Evolutionary conservation across 371 early-diverging fungal genomes (phyloP), one percentile per base, ranked within the genome.

Genomic region (Sporodiniella umbellata): DNA sequence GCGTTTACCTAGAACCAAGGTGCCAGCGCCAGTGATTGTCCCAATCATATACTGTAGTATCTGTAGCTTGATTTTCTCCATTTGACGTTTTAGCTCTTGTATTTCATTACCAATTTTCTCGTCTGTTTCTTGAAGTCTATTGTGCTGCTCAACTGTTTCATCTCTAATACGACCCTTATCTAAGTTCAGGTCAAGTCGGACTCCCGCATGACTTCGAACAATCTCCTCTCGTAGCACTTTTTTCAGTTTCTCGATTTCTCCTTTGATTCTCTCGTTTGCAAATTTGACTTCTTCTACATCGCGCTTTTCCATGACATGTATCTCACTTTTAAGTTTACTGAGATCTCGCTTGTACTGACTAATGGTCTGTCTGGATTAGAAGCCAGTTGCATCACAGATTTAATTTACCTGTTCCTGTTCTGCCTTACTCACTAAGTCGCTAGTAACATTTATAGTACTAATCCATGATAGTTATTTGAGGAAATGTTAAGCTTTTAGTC

Each of bases 121-220:
- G 39, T 92, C 91, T 0, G 94, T 88, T 51, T 94, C 92, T 39
- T 86, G 78, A 21, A 96, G 78, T 50, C 86, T 86, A 31, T 91
- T 71, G 56, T 92, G 93, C 53, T 93, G 92, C 33, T 81, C 77
- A 23, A 84, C 80, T 17, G 87, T 85, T 62, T 94, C 93, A 51
- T 92, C 91, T 2, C 94, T 80, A 19, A 93, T 89, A 35, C 94
- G 72, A 6, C 92, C 93, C 72, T 95, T 95, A 54, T 96, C 97
- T 51, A 93, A 58, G 48, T 87, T 88, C 62, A 96, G 70, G 58
- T 96, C 97, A 45, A 95, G 68, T 15, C 94, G 76, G 5, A 94
- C 93, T 8, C 89, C 89, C 0, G 94, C 88, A 66, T 94, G 94
- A 45, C 93, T 86, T 11, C 93, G 71, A 4, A 85, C 78, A n/a